Evolutionary conservation across 2,329 filamentous ascomycete species (phyloP).

Genomic region (Alternaria ventricosa): DNA sequence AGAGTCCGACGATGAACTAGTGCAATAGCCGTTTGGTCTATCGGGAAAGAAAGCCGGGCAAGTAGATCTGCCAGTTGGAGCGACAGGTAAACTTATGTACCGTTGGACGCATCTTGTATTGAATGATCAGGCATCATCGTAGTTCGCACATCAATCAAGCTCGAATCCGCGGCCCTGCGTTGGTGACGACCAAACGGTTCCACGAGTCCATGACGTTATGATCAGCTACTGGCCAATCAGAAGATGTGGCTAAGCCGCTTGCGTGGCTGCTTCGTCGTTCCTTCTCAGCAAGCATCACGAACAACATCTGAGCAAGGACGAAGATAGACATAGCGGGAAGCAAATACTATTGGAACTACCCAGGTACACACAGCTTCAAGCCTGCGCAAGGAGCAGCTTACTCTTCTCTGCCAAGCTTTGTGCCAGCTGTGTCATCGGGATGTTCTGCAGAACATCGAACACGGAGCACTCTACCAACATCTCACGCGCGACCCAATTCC

Average conservation of each 20-base stretch:
- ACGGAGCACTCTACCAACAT: conserved; percentile 8
- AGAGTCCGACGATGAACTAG: neutral
- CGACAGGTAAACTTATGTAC: neutral
- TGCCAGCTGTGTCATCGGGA: conserved; percentile 11
- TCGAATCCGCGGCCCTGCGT: neutral
- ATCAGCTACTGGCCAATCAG: conserved; percentile 6
- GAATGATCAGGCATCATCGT: neutral
- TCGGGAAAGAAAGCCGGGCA: neutral
- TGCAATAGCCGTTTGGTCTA: neutral
- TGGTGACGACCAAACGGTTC: neutral
- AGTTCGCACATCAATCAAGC: neutral
- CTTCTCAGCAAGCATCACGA: neutral
- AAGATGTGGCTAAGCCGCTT: neutral
- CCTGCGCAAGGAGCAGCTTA: conserved; percentile 2
- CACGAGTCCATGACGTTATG: conserved; percentile 11
- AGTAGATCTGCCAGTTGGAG: neutral
- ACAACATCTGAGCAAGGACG: too few relatives aligned
- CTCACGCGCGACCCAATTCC: conserved; percentile 16
- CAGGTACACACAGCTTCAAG: neutral
- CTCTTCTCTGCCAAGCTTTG: conserved; percentile 15
- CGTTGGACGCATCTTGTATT: neutral
- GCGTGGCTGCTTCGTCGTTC: neutral
- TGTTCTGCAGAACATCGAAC: conserved; percentile 15
- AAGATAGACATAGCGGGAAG: neutral
- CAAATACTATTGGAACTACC: neutral